Evolutionary conservation across 139 green algal species (phyloP), one percentile per base, ranked within the genome.

Genomic region (Monoraphidium neglectum): DNA sequence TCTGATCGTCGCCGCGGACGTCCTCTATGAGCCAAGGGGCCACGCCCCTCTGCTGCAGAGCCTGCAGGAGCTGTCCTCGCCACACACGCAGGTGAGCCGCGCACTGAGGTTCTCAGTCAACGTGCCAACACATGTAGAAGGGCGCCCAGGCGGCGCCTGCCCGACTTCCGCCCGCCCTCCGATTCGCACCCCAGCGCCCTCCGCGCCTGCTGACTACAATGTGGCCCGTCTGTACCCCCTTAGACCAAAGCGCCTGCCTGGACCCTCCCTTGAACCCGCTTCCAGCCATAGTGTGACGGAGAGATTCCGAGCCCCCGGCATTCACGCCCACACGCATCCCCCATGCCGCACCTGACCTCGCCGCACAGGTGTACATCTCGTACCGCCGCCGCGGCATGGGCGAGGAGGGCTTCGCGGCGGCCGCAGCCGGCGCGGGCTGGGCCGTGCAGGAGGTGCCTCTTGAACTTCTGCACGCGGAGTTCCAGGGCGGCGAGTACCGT

Each of bases 1-100:
- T 56, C 8, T 82, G 10, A 78, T 88, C 24, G 78, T 82, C 1
- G 83, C 66, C 21, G 79, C 79, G 4, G 83, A 88, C 33, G 51
- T 83, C 32, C 67, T 88, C 56, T 88, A 85, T 53, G 76, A 85
- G n/a, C 62, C 53, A 0, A 38, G 66, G 4, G 49, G 43, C 30
- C 72, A 79, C 35, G 28, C 43, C 2, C 26, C 68, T 1, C 77
- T 88, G 66, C 68, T 88, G 36, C 26, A 18, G 2, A 74, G 70
- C 26, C 8, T 88, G 18, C 6, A 46, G 30, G 28, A n/a, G 24
- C 70, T 87, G 43, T 66, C 51, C 1, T 51, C 67, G 37, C 60
- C 83, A 49, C 78, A 87, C 68, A 85, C 83, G 4, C 72, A 78
- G 72, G 72, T 78, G 57, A 59, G 0, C 1, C 0, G 0, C 32